Conservation (phyloP, 805 yeast genomes). For the Grigorovia jiainica region DNA sequence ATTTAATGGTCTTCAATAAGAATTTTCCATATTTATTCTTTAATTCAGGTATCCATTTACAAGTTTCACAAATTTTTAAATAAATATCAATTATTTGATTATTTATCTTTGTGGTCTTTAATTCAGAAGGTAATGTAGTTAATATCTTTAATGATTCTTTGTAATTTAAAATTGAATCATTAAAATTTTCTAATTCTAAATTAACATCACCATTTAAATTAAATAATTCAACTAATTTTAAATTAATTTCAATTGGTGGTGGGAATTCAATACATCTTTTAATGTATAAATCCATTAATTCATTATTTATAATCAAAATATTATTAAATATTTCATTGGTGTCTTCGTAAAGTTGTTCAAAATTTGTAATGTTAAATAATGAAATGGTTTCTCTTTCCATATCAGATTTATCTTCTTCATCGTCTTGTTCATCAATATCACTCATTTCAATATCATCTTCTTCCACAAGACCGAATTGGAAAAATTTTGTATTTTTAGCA, state of each 20-base stretch:
- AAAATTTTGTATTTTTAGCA: conserved; percentile 8
- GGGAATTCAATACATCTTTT: neutral
- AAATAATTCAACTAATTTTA: conserved; percentile 61
- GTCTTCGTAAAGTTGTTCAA: conserved; percentile 11
- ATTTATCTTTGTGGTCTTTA: conserved; percentile 21
- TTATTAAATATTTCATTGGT: conserved; percentile 44
- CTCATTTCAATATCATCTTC: conserved; percentile 10
- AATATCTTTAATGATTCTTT: conserved; percentile 38
- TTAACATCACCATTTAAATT: conserved; percentile 85
- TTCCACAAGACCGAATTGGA: conserved; percentile 21
- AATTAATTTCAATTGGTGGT: conserved; percentile 5
- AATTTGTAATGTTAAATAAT: neutral
- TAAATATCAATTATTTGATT: conserved; percentile 8
- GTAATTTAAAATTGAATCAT: conserved; percentile 67
- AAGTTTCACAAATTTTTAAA: conserved; percentile 14
- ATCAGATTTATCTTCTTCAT: neutral
- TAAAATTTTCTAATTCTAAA: conserved; percentile 79
- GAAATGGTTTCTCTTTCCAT: neutral
- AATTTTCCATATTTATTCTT: conserved; percentile 3
- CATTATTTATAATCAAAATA: neutral
- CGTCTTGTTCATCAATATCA: conserved; percentile 7
- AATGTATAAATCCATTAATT: neutral
- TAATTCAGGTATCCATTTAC: conserved; percentile 13
- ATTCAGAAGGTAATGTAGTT: conserved; percentile 14
- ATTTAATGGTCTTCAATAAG: conserved; percentile 37